Conservation (phyloP, 176 grass and related monocot genomes). For the Raddia distichophylla region DNA sequence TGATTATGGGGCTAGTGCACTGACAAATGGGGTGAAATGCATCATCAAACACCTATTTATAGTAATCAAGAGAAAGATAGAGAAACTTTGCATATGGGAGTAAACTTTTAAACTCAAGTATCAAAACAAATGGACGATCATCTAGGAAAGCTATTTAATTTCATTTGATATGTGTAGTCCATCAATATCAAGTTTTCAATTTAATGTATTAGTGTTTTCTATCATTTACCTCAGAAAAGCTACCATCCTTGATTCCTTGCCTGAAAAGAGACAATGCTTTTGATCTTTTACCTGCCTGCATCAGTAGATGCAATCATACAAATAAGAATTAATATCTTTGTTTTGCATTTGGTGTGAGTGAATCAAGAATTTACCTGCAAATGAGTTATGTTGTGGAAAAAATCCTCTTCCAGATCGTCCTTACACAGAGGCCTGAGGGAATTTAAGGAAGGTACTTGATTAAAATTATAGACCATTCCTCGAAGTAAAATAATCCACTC, state of each 20-base stretch:
- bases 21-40: slow-evolving; percentile 15
- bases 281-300: slow-evolving; percentile 85
- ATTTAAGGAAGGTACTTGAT: slow-evolving; percentile 62
- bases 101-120: slow-evolving; percentile 12
- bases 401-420: slow-evolving; percentile 85
- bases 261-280: slow-evolving; percentile 85
- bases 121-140: slow-evolving; percentile 1
- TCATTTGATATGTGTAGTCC: neutral
- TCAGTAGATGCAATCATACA: slow-evolving; percentile 35
- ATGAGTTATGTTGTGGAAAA: slow-evolving; percentile 94
- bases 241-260: slow-evolving; percentile 54
- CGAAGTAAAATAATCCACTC: slow-evolving; percentile 92
- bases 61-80: slow-evolving; percentile 20
- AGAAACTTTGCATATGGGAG: neutral
- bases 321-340: slow-evolving; percentile 22
- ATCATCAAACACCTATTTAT: slow-evolving; percentile 21
- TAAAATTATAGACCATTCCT: slow-evolving; percentile 77
- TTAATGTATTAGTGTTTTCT: neutral
- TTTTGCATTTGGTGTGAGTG: neutral
- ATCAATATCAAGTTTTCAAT: neutral
- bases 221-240: slow-evolving; percentile 78
- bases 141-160: slow-evolving; percentile 10
- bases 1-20: neutral
- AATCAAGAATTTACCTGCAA: slow-evolving; percentile 74
- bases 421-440: slow-evolving; percentile 79